Base-by-base conservation (phyloP, 495 filamentous ascomycete genomes). In the Staphylotrichum tortipilum region DNA sequence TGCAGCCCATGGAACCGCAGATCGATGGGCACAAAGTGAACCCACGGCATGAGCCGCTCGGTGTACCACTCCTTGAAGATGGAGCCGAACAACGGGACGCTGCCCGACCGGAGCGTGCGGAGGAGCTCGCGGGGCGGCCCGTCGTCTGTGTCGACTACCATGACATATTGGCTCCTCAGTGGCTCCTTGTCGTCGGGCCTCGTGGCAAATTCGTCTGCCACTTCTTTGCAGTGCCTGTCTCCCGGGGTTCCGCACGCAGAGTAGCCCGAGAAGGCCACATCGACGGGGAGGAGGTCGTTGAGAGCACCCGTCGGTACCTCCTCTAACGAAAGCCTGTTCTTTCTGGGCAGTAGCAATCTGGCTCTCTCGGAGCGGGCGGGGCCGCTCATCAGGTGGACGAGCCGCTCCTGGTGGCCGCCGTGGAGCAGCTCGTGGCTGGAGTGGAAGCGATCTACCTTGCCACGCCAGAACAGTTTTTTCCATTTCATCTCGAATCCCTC, bases 11-110 rank as follows among this genome's bases (percentile, higher is more conserved):
- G 82, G 15, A 78, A 76, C 5, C 87, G 74, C 5, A 84, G 50
- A 58, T 90, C 87, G 3, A 89, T 49, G 0, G 87, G 87, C 0
- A 89, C 81, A 44, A 87, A 92, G 63, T 92, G 86, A 18, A 78
- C 66, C 86, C 86, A 92, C 6, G 86, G 76, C 45, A 73, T 70
- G 14, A 92, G 58, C 0, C 87, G 76, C 19, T 79, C 76, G 44
- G 83, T 82, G 60, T 79, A 88, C 87, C 87, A 92, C 53, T 86
- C 78, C 4, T 78, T 71, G 63, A 89, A 89, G 3, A 89, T 68
- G 0, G 73, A 71, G 0, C 80, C 73, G 29, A 80, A 73, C 54
- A 92, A 78, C 0, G 84, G 82, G 2, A 88, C 65, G 37, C 73
- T 78, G 51, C 65, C 65, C n/a, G 78, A 81, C 19, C 84, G 66